Conservation (phyloP, 1,284 basidiomycete genomes). For the Irpex lacteus region DNA sequence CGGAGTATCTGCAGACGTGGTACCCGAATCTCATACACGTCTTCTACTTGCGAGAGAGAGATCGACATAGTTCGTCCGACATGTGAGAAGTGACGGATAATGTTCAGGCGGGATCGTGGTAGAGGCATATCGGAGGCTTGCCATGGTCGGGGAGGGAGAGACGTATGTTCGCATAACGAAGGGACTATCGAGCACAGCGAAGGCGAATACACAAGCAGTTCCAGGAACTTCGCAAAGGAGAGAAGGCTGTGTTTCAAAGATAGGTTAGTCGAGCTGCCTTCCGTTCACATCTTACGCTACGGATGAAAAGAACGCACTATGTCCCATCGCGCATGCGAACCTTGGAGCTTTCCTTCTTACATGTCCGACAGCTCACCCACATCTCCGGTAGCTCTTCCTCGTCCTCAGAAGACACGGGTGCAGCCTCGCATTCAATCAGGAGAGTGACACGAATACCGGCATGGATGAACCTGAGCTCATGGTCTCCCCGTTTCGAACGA, state of each 20-base stretch:
- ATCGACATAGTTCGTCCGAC: constrained; percentile 42
- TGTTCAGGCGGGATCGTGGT: constrained; percentile 37
- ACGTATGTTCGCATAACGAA: constrained; percentile 53
- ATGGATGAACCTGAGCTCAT: constrained; percentile 52
- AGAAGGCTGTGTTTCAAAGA: constrained; percentile 31
- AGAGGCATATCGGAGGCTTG: constrained; percentile 31
- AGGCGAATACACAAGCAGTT: constrained; percentile 61
- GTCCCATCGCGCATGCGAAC: constrained; percentile 50
- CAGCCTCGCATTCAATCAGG: constrained; percentile 26
- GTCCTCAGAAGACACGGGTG: constrained; percentile 15
- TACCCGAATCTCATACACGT: constrained; percentile 59
- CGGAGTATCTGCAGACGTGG: constrained; percentile 56
- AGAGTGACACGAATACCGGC: constrained; percentile 40
- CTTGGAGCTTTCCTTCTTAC: constrained; percentile 38
- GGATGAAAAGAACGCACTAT: constrained; percentile 40
- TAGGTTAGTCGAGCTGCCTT: background rate
- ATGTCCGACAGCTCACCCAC: constrained; percentile 58
- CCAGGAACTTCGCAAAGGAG: constrained; percentile 68
- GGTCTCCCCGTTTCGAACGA: constrained; percentile 37
- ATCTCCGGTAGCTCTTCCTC: constrained; percentile 35
- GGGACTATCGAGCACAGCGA: constrained; percentile 38
- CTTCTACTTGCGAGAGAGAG: constrained; percentile 42
- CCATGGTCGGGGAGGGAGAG: constrained; percentile 33
- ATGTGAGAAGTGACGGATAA: constrained; percentile 50
- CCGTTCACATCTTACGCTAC: too few relatives aligned